These are phyloP conservation scores for Tillandsia fasciculata DNA, from an alignment of 176 grass and related monocot species.

Conservation along the genomic window DNA sequence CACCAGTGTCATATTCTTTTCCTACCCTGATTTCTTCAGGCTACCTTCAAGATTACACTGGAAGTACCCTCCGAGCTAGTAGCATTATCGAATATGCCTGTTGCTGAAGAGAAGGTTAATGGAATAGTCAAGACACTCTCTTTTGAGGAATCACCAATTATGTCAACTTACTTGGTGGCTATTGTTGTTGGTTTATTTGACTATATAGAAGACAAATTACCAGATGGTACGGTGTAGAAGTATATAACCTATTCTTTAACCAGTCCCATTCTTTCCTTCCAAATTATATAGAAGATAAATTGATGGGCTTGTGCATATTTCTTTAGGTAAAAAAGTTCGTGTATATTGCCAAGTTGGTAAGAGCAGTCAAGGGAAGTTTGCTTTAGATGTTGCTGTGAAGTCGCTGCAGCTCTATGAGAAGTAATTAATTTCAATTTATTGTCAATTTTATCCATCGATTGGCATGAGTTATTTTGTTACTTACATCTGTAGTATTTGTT, in stretches of 20 bases:
- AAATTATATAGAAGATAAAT: neutral
- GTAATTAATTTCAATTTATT: constrained; percentile 21
- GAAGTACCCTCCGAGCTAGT: constrained; percentile 54
- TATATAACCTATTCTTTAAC: neutral
- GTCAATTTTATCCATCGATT: neutral
- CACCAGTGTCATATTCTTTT: neutral
- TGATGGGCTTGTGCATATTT: constrained; percentile 19
- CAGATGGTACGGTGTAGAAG: constrained; percentile 35
- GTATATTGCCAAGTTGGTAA: constrained; percentile 78
- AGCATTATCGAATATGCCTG: constrained; percentile 82
- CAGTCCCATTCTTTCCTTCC: constrained; percentile 4
- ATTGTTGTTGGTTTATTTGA: constrained; percentile 77
- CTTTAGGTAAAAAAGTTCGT: constrained; percentile 54
- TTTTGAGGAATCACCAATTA: constrained; percentile 67
- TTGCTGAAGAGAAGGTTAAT: constrained; percentile 25
- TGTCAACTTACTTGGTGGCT: constrained; percentile 94
- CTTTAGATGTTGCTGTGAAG: constrained; percentile 75
- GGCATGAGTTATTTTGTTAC: no score
- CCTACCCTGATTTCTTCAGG: constrained; percentile 30
- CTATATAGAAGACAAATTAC: constrained; percentile 44
- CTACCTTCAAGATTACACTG: constrained; percentile 70
- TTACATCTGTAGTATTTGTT: no score
- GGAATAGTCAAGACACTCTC: constrained; percentile 38
- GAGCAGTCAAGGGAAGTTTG: constrained; percentile 65
- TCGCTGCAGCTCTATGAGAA: constrained; percentile 68